Percentiles rank a stretch among this genome's conserved stretches.
Evolutionary conservation across 1,284 basidiomycete species (phyloP).

Genomic region (Apiotrichum gracile): DNA sequence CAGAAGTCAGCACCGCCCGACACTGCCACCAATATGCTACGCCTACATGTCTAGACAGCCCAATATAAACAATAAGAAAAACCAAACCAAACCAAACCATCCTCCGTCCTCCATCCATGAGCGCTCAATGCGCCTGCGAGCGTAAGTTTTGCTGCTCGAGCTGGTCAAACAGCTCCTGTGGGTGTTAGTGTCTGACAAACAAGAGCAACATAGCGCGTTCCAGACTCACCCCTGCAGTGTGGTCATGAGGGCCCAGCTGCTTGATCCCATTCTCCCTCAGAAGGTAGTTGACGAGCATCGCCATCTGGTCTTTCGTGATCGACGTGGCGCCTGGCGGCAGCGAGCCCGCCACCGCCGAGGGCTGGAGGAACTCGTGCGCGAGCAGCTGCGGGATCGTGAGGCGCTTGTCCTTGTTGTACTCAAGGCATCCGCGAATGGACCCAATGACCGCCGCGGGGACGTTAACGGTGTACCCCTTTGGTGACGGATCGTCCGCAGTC

Average conservation of each 20-base stretch:
- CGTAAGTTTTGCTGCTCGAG: no score
- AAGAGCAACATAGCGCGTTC: no score
- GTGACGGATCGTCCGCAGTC: neutral
- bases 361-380: constrained; percentile 46
- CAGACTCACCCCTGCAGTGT: no score
- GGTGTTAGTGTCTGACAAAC: no score
- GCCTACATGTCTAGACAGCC: no score
- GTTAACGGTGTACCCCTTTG: constrained; percentile 27
- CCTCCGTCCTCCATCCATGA: no score
- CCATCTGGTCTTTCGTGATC: constrained; percentile 41
- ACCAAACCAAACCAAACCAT: no score
- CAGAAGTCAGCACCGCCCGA: no score
- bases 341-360: constrained; percentile 9
- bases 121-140: no score
- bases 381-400: constrained; percentile 52
- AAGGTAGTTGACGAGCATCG: constrained; percentile 36
- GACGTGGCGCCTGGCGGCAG: constrained; percentile 34
- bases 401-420: constrained; percentile 49
- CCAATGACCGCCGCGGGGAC: constrained; percentile 49
- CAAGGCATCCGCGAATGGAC: constrained; percentile 50
- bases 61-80: no score
- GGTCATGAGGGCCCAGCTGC: constrained; percentile 14
- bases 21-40: no score
- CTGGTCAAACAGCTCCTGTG: no score
- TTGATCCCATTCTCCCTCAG: constrained; percentile 24